These are phyloP conservation scores for Stephanodiscus minutulus DNA, from an alignment of 108 stramenopile species.

Conservation along the genomic window DNA sequence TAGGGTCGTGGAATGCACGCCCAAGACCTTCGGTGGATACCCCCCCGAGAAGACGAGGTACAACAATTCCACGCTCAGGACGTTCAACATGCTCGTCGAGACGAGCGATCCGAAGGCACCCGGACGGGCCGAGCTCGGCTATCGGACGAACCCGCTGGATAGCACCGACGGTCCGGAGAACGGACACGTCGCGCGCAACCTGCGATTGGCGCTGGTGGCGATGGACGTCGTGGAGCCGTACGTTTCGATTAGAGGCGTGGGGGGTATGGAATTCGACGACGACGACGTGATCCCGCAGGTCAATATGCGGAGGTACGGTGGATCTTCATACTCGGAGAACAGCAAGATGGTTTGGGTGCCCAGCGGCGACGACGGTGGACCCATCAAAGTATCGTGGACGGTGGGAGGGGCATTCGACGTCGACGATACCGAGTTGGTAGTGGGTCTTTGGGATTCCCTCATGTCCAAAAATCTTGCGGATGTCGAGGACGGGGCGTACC, in stretches of 20 bases:
- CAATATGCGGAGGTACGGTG: constrained; percentile 30
- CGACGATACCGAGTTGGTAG: constrained; percentile 50
- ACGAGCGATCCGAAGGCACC: constrained; percentile 82
- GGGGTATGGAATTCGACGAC: constrained; percentile 43
- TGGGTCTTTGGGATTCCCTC: constrained; percentile 47
- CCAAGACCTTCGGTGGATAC: constrained; percentile 65
- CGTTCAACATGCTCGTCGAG: constrained; percentile 92
- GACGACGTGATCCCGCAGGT: constrained; percentile 44
- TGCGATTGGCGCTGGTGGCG: constrained; percentile 65
- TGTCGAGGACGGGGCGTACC: constrained; percentile 26
- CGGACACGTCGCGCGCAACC: constrained; percentile 86
- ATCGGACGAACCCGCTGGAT: constrained; percentile 53
- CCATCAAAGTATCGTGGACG: constrained; percentile 60
- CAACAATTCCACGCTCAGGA: constrained; percentile 78
- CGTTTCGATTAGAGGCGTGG: constrained; percentile 49
- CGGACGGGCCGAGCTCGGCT: constrained; percentile 58
- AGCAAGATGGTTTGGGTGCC: constrained; percentile 41
- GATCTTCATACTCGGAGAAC: constrained; percentile 31
- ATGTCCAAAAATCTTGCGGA: constrained; percentile 33
- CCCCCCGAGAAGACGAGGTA: constrained; percentile 58
- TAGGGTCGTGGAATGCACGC: constrained; percentile 62
- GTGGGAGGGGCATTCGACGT: constrained; percentile 72
- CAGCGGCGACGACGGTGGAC: background rate
- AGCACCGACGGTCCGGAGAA: constrained; percentile 52
- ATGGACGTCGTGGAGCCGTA: constrained; percentile 87